phyloP scores from a whole-genome alignment of 257 asterid species.

The Forsythia viridissima region DNA sequence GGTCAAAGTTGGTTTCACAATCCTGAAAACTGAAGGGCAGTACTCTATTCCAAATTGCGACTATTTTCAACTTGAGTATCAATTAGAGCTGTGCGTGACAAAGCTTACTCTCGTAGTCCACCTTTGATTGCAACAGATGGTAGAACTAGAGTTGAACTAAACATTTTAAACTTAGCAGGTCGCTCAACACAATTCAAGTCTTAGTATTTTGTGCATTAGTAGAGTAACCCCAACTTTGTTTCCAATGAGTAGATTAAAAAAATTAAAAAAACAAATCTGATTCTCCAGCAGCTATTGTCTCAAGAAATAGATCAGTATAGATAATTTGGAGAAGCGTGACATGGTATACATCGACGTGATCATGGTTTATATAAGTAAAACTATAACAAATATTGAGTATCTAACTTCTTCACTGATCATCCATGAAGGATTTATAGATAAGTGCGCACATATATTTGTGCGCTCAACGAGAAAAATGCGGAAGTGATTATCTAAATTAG shows the following conservation, averaged over 20 bases:
- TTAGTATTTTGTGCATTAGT: background rate
- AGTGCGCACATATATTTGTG: conserved; percentile 1
- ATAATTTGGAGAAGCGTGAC: background rate
- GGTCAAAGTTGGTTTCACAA: conserved; percentile 1
- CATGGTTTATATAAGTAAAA: background rate
- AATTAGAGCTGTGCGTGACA: background rate
- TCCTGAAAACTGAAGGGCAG: too few species aligned
- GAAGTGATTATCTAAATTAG: background rate
- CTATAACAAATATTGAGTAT: conserved; percentile 9
- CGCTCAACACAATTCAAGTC: background rate
- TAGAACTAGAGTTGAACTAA: conserved; percentile 16
- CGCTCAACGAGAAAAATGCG: conserved; percentile 7
- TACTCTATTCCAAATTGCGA: too few species aligned
- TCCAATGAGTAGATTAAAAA: background rate
- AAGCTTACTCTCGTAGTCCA: background rate
- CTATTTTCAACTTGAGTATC: too few species aligned
- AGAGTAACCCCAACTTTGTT: background rate
- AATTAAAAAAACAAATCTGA: background rate
- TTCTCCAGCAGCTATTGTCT: conserved; percentile 7
- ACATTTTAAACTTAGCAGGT: background rate
- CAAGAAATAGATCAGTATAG: conserved; percentile 1
- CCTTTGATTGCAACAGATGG: background rate
- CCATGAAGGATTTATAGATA: conserved; percentile 4
- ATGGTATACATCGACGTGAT: background rate
- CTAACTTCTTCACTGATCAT: conserved; percentile 15